Evolutionary conservation across 2,329 filamentous ascomycete species (phyloP), one percentile per base, ranked within the genome.

Genomic region (Verticillium dahliae): DNA sequence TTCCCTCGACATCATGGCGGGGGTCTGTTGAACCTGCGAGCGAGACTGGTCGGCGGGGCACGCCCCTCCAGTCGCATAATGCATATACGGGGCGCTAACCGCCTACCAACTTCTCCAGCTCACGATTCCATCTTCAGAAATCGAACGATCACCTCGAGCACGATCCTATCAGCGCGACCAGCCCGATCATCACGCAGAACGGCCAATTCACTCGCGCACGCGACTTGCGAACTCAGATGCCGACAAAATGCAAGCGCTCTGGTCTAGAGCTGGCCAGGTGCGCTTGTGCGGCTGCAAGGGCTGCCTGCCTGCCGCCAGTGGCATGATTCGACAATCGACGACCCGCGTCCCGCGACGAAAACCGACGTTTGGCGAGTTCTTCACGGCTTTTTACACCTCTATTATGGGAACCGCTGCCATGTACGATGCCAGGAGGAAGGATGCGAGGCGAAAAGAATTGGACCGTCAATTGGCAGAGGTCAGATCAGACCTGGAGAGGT

Each of bases 321-420:
- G 76, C 55, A 68, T 85, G 63, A 76, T 80, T 63, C 80, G 82
- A 62, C 81, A 80, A 69, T 73, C 80, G 60, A 81, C 83, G 55
- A 81, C 80, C 50, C 75, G 78, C 27, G 75, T 79, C 37, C 72
- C 79, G 59, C 80, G 78, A 68, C 80, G 81, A 60, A 81, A 80
- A 65, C 72, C 80, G 54, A 78, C 78, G 50, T 72, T 79, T 68
- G 75, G 81, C 73, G 77, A 86, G 74, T 65, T 87, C 63, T 80
- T 88, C 69, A 90, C 88, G 31, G 84, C 88, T 45, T 84, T 82
- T 71, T 91, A 90, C 69, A 88, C 88, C 33, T 84, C 86, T 38
- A 82, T 89, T 60, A 83, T 90, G 68, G 87, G 85, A 5, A 84
- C 85, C 2, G 88, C 87, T 1, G 81, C 87, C 11, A 76, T 89